Percentiles rank a stretch among this genome's conserved stretches.
Evolutionary conservation across 768 basidiomycete species (phyloP).

Genomic region (Pleurotus ostreatus): DNA sequence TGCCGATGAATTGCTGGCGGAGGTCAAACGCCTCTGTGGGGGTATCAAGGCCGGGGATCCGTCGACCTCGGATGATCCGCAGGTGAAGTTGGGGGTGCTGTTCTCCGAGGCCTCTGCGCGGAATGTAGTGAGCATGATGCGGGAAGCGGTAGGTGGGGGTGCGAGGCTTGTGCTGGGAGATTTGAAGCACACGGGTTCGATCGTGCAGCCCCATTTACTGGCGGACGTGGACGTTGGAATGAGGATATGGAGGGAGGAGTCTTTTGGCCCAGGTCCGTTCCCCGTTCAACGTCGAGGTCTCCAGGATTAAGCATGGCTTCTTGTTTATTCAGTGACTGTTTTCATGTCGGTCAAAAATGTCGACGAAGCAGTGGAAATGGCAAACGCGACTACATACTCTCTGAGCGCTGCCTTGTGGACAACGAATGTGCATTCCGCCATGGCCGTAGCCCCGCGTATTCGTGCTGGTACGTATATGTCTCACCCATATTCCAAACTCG

Average conservation of each 20-base stretch:
- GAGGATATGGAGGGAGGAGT: constrained; percentile 53
- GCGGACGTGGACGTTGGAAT: constrained; percentile 44
- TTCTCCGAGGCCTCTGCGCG: constrained; percentile 43
- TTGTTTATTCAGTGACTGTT: constrained; percentile 30
- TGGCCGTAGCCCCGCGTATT: constrained; percentile 43
- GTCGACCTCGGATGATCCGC: constrained; percentile 16
- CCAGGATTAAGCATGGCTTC: too few species aligned
- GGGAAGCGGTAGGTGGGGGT: constrained; percentile 39
- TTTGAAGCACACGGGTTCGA: constrained; percentile 28
- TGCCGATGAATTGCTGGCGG: constrained; percentile 28
- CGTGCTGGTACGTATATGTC: constrained; percentile 34
- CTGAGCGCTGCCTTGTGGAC: constrained; percentile 53
- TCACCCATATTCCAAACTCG: neutral
- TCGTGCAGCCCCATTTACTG: constrained; percentile 52
- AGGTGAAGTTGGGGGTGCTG: constrained; percentile 30
- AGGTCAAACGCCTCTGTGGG: constrained; percentile 27
- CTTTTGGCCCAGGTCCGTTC: constrained; percentile 52
- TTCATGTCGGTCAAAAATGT: constrained; percentile 39
- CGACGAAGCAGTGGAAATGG: constrained; percentile 52
- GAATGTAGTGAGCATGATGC: constrained; percentile 32
- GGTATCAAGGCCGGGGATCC: constrained; percentile 37
- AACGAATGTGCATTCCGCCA: constrained; percentile 34
- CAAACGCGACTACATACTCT: constrained; percentile 51
- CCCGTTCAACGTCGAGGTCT: neutral
- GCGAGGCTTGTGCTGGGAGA: constrained; percentile 46